Evolutionary conservation across 768 basidiomycete species (phyloP), one percentile per base, ranked within the genome.

Genomic region (Erythrobasidium yunnanense): DNA sequence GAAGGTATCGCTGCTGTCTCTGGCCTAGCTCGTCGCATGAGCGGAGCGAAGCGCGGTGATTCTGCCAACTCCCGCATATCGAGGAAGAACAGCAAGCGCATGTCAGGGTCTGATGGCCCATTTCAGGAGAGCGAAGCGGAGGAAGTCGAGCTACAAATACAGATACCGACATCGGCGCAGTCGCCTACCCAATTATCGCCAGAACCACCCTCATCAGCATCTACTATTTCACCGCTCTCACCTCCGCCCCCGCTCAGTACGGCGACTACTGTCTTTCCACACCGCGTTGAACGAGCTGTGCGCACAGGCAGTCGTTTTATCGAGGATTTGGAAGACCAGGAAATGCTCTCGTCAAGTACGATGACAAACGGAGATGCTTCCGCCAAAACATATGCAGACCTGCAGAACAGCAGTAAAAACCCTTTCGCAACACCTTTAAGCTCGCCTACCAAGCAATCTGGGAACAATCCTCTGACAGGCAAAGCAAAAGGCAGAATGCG

Each of bases 291-390:
- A 53, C 27, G 67, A 27, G 67, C 67, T 32, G 47, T 51, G 8
- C 34, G 57, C 13, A 53, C 67, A 20, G 67, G 67, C 4, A 66
- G 56, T 33, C 67, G 67, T 6, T 68, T 68, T 32, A 54, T 68
- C 5, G 67, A 68, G 32, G 67, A 68, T 33, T 35, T 68, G 18
- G 62, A 65, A n/a, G 57, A 58, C 20, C 67, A 68, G 34, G 32
- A 53, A 11, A 45, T 68, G 35, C 32, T 11, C 11, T 42, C 38
- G n/a, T n/a, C 42, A 8, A 25, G 30, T 47, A 6, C 35, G 38
- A 7, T 27, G n/a, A 55, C 4, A 5, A 23, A 23, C 54, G 2
- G 13, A 34, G 15, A 5, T 11, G 38, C 2, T 6, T 25, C 18
- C 18, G 22, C 38, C 5, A 35, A 58, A 38, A 22, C 56, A 3